Conservation (phyloP, 495 filamentous ascomycete genomes). For the Tuber aestivum region DNA sequence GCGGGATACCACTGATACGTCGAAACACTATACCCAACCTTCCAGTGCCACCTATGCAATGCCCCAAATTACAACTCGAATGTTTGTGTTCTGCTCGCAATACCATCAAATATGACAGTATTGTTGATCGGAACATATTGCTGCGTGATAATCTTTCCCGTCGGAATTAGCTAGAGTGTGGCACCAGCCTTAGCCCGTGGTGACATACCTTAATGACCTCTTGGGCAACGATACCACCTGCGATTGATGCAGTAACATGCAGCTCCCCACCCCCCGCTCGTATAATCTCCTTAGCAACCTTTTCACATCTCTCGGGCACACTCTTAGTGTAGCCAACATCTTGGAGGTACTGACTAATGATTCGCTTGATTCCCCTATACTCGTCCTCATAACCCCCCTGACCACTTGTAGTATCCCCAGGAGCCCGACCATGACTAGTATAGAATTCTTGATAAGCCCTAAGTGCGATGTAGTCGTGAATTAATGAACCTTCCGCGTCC, state of each 20-base stretch:
- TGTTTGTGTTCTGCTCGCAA: constrained; percentile 70
- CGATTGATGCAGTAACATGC: constrained; percentile 87
- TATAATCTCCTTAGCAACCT: constrained; percentile 47
- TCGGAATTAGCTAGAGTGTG: background rate
- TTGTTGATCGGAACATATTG: constrained; percentile 96
- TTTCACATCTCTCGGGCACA: constrained; percentile 42
- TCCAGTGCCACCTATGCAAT: background rate
- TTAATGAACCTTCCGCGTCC: constrained; percentile 49
- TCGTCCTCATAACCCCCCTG: constrained; percentile 26
- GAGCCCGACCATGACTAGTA: constrained; percentile 22
- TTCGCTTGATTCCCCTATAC: constrained; percentile 15
- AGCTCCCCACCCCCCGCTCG: constrained; percentile 68
- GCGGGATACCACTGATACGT: background rate
- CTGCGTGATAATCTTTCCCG: constrained; percentile 63
- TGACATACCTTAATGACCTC: constrained; percentile 71
- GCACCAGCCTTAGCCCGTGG: background rate
- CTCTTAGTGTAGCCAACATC: constrained; percentile 43
- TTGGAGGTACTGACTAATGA: constrained; percentile 28
- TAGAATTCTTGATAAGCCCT: constrained; percentile 49
- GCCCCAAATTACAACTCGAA: constrained; percentile 44
- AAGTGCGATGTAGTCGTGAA: constrained; percentile 59
- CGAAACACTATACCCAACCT: background rate
- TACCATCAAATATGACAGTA: constrained; percentile 87
- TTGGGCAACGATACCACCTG: constrained; percentile 88
- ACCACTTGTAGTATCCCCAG: constrained; percentile 25